Conservation (phyloP, 768 basidiomycete species). For the Hygrocybe punicea region DNA sequence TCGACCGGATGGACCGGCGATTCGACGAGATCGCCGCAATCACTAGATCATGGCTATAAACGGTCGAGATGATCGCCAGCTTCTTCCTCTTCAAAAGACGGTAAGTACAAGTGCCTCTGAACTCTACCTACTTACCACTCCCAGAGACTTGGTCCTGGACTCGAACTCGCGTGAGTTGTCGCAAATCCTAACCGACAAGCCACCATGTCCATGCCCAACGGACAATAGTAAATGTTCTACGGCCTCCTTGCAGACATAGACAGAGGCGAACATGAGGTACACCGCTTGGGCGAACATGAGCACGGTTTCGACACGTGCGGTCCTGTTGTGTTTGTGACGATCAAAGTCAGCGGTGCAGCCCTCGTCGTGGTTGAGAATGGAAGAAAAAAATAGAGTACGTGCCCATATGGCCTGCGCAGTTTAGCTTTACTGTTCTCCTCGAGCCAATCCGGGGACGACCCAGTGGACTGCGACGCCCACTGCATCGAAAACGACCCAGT, state of each 20-base stretch:
- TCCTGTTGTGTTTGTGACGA: too few species aligned
- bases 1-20: too few species aligned
- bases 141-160: too few species aligned
- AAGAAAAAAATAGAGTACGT: conserved; percentile 19
- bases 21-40: too few species aligned
- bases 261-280: conserved; percentile 89
- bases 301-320: conserved; percentile 64
- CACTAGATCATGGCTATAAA: neutral
- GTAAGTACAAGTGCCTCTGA: neutral
- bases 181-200: too few species aligned
- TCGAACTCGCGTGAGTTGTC: too few species aligned
- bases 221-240: conserved; percentile 86
- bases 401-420: conserved; percentile 62
- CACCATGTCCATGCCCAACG: conserved; percentile 39
- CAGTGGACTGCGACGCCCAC: conserved; percentile 67
- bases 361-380: neutral
- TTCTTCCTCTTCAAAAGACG: neutral
- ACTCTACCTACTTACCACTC: neutral
- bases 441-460: conserved; percentile 43
- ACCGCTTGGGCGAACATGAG: conserved; percentile 86
- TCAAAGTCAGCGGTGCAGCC: too few species aligned
- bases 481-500: conserved; percentile 95
- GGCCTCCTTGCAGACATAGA: conserved; percentile 97
- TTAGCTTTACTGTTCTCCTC: conserved; percentile 26
- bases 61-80: neutral